Base-by-base conservation (phyloP, 2,329 filamentous ascomycete genomes). In the Truncatella angustata region DNA sequence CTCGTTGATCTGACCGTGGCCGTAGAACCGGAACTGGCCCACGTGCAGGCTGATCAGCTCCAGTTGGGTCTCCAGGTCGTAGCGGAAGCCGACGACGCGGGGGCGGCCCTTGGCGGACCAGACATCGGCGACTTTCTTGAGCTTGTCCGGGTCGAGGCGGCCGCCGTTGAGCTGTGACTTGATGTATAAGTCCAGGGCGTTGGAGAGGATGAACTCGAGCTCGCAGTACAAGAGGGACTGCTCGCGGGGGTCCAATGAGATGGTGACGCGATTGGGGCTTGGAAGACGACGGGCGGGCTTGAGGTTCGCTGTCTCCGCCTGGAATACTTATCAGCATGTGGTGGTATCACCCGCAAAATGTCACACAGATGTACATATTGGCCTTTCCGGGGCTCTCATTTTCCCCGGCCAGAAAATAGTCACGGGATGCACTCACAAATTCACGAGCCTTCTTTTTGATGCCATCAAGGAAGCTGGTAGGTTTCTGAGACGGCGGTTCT, bases 61-160 rank as follows among this genome's bases (percentile, higher is more conserved):
- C n/a, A 84, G 61, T 65, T 84, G 81, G 1, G 80, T 83, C 66
- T 84, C 80, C 2, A 84, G 63, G 54, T 85, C 80, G 62, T 81
- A 84, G 16, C 79, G 77, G 63, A 83, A 84, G 11, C 78, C 77
- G 20, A 80, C 65, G 7, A 84, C 80, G 51, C 72, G 74, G 5
- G 80, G 79, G 0, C 78, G 78, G 35, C 80, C 80, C 56, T 76
- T 74, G 39, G 73, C 69, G 21, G 70, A 66, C 81, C 80, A 85
- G 4, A 60, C 63, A 47, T 83, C 78, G 2, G 74, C 71, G 6
- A 82, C 65, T 54, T 72, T 75, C 58, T 78, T 77, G 54, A 80
- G 73, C 59, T 79, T 78, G 57, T 75, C 72, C 0, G 74, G 67
- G 5, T 78, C 70, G 4, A 84, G 69, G 1, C 78, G 78, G n/a